Evolutionary conservation across 106 monocot genomes (phyloP).

Genomic region (Allium cepa): DNA sequence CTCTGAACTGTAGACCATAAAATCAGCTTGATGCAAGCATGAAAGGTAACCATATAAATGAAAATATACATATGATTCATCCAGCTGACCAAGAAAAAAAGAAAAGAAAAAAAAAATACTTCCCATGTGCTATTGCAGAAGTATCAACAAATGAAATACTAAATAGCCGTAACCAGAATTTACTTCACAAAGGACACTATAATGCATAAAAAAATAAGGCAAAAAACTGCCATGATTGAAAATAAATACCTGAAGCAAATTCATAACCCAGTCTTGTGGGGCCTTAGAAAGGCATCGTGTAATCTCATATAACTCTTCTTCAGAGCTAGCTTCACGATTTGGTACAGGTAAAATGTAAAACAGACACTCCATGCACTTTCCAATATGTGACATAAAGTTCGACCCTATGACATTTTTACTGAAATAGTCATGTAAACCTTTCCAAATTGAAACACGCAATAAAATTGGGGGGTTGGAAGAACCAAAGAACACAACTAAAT

Average conservation of each 20-base stretch:
- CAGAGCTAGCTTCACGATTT: slow-evolving; percentile 9
- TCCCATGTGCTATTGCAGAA: background rate
- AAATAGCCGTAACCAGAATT: no score
- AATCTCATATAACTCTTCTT: slow-evolving; percentile 62
- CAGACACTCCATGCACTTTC: slow-evolving; percentile 60
- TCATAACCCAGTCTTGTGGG: slow-evolving; percentile 48
- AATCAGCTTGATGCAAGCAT: no score
- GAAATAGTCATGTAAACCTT: slow-evolving; percentile 51
- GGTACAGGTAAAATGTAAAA: slow-evolving; percentile 42
- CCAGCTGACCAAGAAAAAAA: no score
- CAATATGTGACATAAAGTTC: slow-evolving; percentile 14
- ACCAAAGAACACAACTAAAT: slow-evolving; percentile 57
- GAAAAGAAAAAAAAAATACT: no score
- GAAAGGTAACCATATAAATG: no score
- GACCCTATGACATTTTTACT: slow-evolving; percentile 24
- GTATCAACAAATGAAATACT: background rate
- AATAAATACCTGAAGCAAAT: slow-evolving; percentile 47
- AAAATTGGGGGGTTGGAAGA: slow-evolving; percentile 35
- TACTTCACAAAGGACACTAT: no score
- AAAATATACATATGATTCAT: no score
- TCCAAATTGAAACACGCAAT: slow-evolving; percentile 77
- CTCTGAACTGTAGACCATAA: no score
- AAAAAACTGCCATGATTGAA: background rate
- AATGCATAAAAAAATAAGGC: no score
- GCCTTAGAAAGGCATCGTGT: slow-evolving; percentile 50